Conservation (phyloP, 2,329 filamentous ascomycete species). For the Rhinocladiella similis region DNA sequence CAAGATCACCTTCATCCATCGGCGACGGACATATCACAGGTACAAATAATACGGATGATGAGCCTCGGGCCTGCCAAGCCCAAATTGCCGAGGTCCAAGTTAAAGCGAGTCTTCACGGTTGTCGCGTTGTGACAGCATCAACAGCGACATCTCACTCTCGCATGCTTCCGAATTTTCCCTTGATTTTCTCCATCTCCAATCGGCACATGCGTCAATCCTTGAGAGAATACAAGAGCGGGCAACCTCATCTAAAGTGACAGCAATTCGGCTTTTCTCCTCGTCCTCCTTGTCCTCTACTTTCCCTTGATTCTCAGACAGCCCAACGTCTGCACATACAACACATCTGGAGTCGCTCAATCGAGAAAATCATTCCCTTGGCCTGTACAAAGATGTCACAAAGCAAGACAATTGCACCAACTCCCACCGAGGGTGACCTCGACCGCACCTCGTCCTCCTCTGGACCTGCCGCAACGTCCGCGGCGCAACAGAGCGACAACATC, state of each 20-base stretch:
- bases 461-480: constrained; percentile 57
- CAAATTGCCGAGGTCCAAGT: background rate
- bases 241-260: too few relatives aligned
- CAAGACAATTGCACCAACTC: constrained; percentile 19
- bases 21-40: too few relatives aligned
- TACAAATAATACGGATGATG: too few relatives aligned
- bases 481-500: constrained; percentile 93
- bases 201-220: constrained; percentile 7
- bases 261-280: background rate
- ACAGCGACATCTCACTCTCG: background rate
- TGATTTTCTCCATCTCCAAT: constrained; percentile 6
- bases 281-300: background rate
- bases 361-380: background rate
- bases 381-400: constrained; percentile 19
- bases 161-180: constrained; percentile 11
- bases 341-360: too few relatives aligned
- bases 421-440: constrained; percentile 21
- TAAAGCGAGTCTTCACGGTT: background rate
- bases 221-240: constrained; percentile 8
- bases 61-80: constrained; percentile 1
- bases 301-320: background rate
- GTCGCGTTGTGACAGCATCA: background rate
- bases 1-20: too few relatives aligned
- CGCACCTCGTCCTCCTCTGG: constrained; percentile 12
- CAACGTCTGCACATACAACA: too few relatives aligned